Base-by-base conservation (phyloP, 306 rosid genomes). In the Betula pendula region DNA sequence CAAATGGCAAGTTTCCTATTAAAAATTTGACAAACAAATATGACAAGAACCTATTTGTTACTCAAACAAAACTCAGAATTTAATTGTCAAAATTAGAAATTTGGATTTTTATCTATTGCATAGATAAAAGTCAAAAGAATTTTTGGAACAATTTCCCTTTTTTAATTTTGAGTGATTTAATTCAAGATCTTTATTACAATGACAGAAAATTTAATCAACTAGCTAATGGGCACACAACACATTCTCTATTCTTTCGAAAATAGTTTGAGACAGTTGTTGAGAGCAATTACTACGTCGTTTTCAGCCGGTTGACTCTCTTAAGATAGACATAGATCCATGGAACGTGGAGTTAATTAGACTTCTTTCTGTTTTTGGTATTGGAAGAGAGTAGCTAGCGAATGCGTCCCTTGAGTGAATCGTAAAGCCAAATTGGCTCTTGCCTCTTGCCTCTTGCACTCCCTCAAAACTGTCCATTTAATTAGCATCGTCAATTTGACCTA, bases 361-460 rank as follows among this genome's bases (percentile, higher is more conserved):
- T 22, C 15, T 42, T 60, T 22, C 16, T 65, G 42, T 11, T 27
- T 6, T 44, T 59, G 22, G 53, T 10, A 33, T 31, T 0, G 19
- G 69, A 48, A 79, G 40, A 16, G 25, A 59, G 48, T 42, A 43
- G n/a, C n/a, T 31, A 45, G 71, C 2, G 2, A 81, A 65, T 27
- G 35, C 68, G 92, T 56, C 89, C 84, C 72, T 90, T 88, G 60
- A 44, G 82, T 76, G 77, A 76, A 43, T 45, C 63, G 11, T 71
- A 82, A 35, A 82, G 90, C 51, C 88, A 86, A 74, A 19, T n/a
- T n/a, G n/a, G n/a, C n/a, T n/a, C n/a, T n/a, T n/a, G n/a, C n/a
- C n/a, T n/a, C n/a, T n/a, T 75, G 95, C 73, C 92, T 79, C 83
- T 72, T 72, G 77, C 82, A 67, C 24, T 68, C 51, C 25, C 77